Base-by-base conservation (phyloP, 768 basidiomycete species). In the Neoboletus brunneissimus region DNA sequence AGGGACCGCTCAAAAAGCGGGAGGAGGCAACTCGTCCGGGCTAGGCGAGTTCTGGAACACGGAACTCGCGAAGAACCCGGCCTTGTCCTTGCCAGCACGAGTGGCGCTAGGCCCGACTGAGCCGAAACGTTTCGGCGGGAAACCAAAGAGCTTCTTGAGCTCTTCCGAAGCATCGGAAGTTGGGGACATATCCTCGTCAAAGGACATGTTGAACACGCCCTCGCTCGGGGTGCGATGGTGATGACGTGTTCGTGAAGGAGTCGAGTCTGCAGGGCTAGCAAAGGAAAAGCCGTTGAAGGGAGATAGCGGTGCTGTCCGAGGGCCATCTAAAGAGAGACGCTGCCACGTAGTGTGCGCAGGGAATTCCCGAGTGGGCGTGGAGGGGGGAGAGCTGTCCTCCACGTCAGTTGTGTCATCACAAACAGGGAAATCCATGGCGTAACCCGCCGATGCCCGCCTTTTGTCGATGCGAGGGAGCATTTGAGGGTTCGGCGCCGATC, bases 41-140 rank as follows among this genome's bases (percentile, higher is more conserved):
- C 86, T 89, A 16, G 89, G 89, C 56, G 88, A 89, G 77, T 90
- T 91, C 79, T 91, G 89, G 83, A 90, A 91, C 65, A 79, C 76
- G 32, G 88, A 90, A 65, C 88, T 90, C 62, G 89, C 89, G 71
- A 88, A 91, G 67, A 82, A 89, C 9, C 80, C 80, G 29, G 74
- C 69, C 57, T 73, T 75, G 50, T 72, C 67, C 63, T 68, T 67
- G 57, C 40, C 61, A 58, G 56, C 59, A 58, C 67, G 69, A 37
- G 61, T 49, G 27, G 58, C 51, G 32, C 59, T 71, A 25, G 58
- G 51, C 45, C 69, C 72, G 57, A 72, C 56, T 8, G 72, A 72
- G 42, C 65, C 61, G 46, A 71, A 64, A 10, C 57, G 62, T 62
- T 69, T 71, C 42, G 64, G 63, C 35, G 66, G 60, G n/a, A 75